phyloP scores from a whole-genome alignment of 1,284 basidiomycete species.

The Cerrena zonata region DNA sequence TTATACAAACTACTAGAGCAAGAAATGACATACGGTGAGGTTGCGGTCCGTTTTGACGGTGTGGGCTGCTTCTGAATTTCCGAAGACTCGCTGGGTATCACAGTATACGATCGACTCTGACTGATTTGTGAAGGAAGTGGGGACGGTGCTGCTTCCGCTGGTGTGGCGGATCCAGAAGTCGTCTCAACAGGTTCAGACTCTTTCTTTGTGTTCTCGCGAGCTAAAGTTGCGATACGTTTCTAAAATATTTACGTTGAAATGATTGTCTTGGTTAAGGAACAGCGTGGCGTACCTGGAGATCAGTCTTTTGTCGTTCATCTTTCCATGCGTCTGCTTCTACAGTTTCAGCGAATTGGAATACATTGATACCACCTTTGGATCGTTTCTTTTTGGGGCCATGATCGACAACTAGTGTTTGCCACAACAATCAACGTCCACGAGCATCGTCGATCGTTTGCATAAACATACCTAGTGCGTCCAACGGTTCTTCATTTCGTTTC shows the following conservation, averaged over 20 bases:
- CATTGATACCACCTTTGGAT: conserved; percentile 49
- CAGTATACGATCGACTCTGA: conserved; percentile 23
- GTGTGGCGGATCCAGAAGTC: conserved; percentile 1
- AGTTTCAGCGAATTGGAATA: conserved; percentile 74
- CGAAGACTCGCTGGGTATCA: conserved; percentile 23
- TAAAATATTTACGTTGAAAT: conserved; percentile 5
- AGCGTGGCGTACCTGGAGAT: conserved; percentile 41
- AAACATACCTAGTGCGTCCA: conserved; percentile 64
- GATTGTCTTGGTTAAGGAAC: conserved; percentile 4
- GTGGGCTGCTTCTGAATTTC: conserved; percentile 8
- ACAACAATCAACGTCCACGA: conserved; percentile 1
- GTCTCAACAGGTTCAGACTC: neutral
- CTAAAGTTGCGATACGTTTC: conserved; percentile 10
- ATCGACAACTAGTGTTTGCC: conserved; percentile 50
- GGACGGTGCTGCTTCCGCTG: neutral
- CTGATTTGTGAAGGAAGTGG: conserved; percentile 1
- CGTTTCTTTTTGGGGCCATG: conserved; percentile 55
- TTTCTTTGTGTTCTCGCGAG: conserved; percentile 10
- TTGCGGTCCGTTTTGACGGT: conserved; percentile 13
- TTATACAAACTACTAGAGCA: neutral
- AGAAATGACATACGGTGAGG: conserved; percentile 23
- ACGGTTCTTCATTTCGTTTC: conserved; percentile 71
- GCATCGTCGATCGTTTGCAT: conserved; percentile 8
- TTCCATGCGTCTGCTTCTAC: conserved; percentile 66
- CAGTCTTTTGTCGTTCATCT: conserved; percentile 47